Evolutionary conservation across 371 early-diverging fungal genomes (phyloP).

Genomic region (Batkoa obscura): DNA sequence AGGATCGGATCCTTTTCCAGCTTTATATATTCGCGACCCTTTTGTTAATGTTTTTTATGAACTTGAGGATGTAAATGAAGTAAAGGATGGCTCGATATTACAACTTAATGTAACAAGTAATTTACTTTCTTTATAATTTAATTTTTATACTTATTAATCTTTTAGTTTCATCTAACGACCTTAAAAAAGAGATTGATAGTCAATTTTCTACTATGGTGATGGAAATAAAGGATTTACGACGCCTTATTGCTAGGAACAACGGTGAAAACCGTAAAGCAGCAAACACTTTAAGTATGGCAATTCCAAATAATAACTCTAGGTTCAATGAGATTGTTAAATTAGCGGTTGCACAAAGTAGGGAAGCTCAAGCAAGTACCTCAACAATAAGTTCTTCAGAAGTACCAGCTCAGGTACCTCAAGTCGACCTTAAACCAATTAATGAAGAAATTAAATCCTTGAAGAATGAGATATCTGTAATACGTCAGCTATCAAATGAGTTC

Average conservation of each 20-base stretch:
- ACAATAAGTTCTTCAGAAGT: neutral
- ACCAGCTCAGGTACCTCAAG: too few species aligned
- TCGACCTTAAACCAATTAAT: neutral
- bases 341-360: neutral
- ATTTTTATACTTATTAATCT: neutral
- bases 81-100: slow-evolving; percentile 32
- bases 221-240: slow-evolving; percentile 17
- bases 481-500: slow-evolving; percentile 12
- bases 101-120: slow-evolving; percentile 44
- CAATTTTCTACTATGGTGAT: slow-evolving; percentile 17
- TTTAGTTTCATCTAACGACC: slow-evolving; percentile 8
- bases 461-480: neutral
- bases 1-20: neutral
- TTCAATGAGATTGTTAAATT: neutral
- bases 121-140: neutral
- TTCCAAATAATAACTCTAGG: neutral
- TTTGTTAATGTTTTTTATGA: slow-evolving; percentile 37
- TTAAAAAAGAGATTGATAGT: slow-evolving; percentile 13
- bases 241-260: slow-evolving; percentile 12
- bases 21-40: slow-evolving; percentile 44
- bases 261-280: slow-evolving; percentile 12
- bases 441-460: slow-evolving; percentile 3
- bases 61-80: slow-evolving; percentile 39
- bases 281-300: neutral
- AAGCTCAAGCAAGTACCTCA: slow-evolving; percentile 2